Conservation (phyloP, 352 stramenopile species). For the Pythium sukuiense region DNA sequence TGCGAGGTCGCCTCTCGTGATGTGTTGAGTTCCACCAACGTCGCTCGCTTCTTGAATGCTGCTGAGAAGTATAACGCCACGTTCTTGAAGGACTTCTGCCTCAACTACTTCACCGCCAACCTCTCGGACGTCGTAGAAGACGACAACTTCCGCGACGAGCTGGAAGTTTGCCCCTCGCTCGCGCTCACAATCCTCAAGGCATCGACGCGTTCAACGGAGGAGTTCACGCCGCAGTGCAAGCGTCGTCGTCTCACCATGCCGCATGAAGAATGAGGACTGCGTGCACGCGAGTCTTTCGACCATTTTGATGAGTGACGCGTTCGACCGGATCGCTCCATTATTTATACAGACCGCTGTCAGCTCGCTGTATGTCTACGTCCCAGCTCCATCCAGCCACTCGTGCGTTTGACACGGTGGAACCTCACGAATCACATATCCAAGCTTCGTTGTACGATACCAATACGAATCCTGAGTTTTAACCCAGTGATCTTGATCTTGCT, state of each 20-base stretch:
- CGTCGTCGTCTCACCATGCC: constrained; percentile 82
- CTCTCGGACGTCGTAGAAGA: constrained; percentile 80
- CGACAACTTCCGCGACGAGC: constrained; percentile 79
- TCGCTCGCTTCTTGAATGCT: constrained; percentile 76
- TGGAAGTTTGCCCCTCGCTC: constrained; percentile 74
- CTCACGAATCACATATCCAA: background rate
- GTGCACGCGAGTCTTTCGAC: background rate
- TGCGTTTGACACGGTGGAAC: background rate
- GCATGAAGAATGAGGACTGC: constrained; percentile 49
- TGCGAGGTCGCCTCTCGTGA: constrained; percentile 77
- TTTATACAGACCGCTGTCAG: constrained; percentile 13
- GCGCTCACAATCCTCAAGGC: constrained; percentile 78
- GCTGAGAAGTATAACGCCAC: constrained; percentile 84
- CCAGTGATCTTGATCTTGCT: background rate
- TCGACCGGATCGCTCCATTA: constrained; percentile 1
- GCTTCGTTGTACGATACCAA: constrained; percentile 1
- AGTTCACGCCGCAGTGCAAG: constrained; percentile 48
- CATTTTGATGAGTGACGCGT: background rate
- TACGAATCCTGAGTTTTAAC: constrained; percentile 5
- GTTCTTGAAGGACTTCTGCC: constrained; percentile 81
- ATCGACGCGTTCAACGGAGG: constrained; percentile 37
- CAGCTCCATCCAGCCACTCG: background rate
- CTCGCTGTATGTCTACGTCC: background rate
- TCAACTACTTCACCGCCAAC: constrained; percentile 78
- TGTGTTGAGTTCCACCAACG: constrained; percentile 67